Evolutionary conservation across 768 basidiomycete species (phyloP), one percentile per base, ranked within the genome.

Genomic region (Leccinum longicurvipes): DNA sequence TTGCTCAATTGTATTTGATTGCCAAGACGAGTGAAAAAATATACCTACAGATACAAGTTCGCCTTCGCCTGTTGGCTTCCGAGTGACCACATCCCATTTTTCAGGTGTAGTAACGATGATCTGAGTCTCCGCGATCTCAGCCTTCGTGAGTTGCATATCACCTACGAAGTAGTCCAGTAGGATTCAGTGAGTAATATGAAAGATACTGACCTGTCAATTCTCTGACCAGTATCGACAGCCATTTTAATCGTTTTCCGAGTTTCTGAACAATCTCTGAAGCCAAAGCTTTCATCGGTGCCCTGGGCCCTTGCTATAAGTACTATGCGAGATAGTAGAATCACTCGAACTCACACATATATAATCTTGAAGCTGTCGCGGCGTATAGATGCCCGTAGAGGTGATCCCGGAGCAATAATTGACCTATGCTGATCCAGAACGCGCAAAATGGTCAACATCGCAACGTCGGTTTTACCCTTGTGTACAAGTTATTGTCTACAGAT

Each of bases 81-180:
- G 78, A 9, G 97, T 99, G 3, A 99, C 97, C 0, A 99, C 97
- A 62, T 98, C 97, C 97, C 97, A 99, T 71, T 99, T 99, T 70
- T 99, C 97, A 0, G 97, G 97, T 1, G 97, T 99, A 2, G 97
- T 99, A 7, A 99, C 94, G 56, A 99, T 98, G 45, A 99, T 87
- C 67, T 98, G 96, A 10, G 97, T 98, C 71, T 89, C 85, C 1
- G 89, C 88, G 57, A 99, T 94, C 73, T 98, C 96, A 34, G 85
- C 80, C 70, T 90, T 89, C 15, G 97, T 93, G 69, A 99, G 73
- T 70, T 98, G 97, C 95, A 98, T 98, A 66, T 99, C 97, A 72
- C 96, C 77, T 75, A 57, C 36, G 46, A 48, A 55, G 21, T 31
- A 9, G 6, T 52, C 42, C 12, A 39, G 23, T 23, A 34, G 29